Evolutionary conservation across 352 stramenopile species (phyloP).

Genomic region (Pythium monospermum): DNA sequence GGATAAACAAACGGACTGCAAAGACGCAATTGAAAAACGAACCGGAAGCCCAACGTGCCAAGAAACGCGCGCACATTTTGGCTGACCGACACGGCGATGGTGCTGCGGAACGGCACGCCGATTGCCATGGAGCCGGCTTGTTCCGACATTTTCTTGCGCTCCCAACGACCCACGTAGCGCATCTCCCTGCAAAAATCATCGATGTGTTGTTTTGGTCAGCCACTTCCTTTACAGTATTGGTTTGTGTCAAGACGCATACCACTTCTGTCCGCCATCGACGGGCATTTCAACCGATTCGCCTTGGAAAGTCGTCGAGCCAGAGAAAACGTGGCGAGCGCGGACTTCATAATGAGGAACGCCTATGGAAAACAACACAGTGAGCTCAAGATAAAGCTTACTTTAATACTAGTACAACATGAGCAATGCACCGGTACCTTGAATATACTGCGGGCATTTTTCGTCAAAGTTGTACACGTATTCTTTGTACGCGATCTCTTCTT

Average conservation of each 20-base stretch:
- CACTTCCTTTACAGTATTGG: neutral
- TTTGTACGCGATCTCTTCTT: conserved; percentile 87
- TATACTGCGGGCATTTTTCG: conserved; percentile 84
- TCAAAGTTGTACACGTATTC: conserved; percentile 89
- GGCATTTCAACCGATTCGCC: conserved; percentile 73
- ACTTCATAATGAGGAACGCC: conserved; percentile 81
- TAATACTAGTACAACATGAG: neutral
- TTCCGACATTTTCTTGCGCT: conserved; percentile 85
- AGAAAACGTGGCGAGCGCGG: conserved; percentile 76
- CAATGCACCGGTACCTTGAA: conserved; percentile 34
- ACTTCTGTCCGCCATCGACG: conserved; percentile 74
- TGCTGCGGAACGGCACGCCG: conserved; percentile 75
- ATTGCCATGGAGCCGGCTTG: conserved; percentile 53
- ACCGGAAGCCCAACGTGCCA: conserved; percentile 74
- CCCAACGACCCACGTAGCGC: conserved; percentile 79
- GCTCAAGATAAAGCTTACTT: too few relatives aligned
- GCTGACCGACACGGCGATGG: conserved; percentile 77
- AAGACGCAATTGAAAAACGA: neutral
- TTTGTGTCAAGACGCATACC: conserved; percentile 29
- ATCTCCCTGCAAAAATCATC: conserved; percentile 44
- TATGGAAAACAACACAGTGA: conserved; percentile 8
- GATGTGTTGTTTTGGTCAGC: neutral
- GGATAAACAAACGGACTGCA: neutral
- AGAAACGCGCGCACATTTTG: conserved; percentile 79
- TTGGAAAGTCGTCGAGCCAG: conserved; percentile 74